Evolutionary conservation across 1,284 basidiomycete genomes (phyloP).

Genomic region (Sanguinoderma infundibulare): DNA sequence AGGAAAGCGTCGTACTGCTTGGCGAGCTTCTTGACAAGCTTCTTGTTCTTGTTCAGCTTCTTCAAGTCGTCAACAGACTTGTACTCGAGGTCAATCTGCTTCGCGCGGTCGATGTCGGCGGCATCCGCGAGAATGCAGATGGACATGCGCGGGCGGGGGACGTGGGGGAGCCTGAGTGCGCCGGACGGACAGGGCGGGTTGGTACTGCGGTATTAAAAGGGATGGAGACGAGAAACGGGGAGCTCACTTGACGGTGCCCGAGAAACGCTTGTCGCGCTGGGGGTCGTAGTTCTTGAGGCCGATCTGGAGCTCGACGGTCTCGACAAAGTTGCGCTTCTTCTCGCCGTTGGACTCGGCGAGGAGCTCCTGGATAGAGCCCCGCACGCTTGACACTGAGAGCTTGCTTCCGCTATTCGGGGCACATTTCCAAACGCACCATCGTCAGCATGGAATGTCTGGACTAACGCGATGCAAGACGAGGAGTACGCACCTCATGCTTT

Average conservation of each 20-base stretch:
- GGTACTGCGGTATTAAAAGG: neutral
- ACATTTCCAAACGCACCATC: neutral
- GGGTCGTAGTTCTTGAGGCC: constrained; percentile 99
- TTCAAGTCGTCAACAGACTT: constrained; percentile 99
- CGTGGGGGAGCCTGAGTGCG: constrained; percentile 82
- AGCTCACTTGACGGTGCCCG: constrained; percentile 90
- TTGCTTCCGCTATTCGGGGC: constrained; percentile 50
- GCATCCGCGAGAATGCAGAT: constrained; percentile 99
- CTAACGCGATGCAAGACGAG: neutral
- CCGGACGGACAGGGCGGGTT: constrained; percentile 16
- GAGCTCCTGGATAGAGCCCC: constrained; percentile 90
- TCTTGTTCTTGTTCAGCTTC: constrained; percentile 99
- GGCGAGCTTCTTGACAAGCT: constrained; percentile 99
- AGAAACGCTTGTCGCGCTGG: constrained; percentile 96
- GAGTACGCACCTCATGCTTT: constrained; percentile 36
- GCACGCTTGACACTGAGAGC: constrained; percentile 99
- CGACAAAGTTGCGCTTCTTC: constrained; percentile 88
- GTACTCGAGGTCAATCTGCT: constrained; percentile 97
- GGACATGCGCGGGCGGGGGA: constrained; percentile 98
- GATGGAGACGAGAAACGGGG: neutral
- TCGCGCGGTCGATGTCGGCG: constrained; percentile 97
- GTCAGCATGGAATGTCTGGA: neutral
- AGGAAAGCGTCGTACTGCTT: constrained; percentile 99
- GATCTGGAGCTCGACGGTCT: constrained; percentile 96
- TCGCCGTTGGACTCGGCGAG: constrained; percentile 80